A percentile compares a stretch with the other conserved stretches of the same genome.
Evolutionary conservation across 192 early-diverging fungal species (phyloP).

Genomic region (Phlyctochytrium planicorne): DNA sequence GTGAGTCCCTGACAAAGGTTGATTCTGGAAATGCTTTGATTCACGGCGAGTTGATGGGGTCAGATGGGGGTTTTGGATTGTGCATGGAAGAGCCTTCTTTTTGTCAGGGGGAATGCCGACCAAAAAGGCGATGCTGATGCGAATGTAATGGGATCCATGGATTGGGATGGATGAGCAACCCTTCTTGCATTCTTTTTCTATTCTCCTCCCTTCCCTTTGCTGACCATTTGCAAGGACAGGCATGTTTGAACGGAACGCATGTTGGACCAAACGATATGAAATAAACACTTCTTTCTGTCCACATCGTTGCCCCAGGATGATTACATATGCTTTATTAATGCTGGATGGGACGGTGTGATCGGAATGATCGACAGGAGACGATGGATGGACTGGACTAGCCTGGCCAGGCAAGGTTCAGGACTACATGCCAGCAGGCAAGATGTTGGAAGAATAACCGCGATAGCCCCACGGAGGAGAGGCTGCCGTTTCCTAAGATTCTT

Average conservation of each 20-base stretch:
- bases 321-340: too few species aligned
- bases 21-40: background rate
- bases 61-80: background rate
- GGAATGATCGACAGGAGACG: too few species aligned
- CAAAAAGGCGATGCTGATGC: background rate
- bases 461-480: background rate
- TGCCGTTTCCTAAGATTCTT: background rate
- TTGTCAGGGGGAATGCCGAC: background rate
- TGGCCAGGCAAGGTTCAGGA: too few species aligned
- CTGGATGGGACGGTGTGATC: too few species aligned
- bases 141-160: background rate
- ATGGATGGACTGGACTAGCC: too few species aligned
- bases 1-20: background rate
- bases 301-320: too few species aligned
- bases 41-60: background rate
- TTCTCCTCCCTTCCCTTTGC: background rate
- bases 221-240: background rate
- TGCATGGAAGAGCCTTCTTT: background rate
- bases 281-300: too few species aligned
- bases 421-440: background rate
- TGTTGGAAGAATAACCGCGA: conserved; percentile 1
- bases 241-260: background rate
- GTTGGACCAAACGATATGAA: too few species aligned
- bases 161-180: background rate
- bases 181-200: background rate